phyloP scores from a whole-genome alignment of 2,329 filamentous ascomycete genomes.

The Aspergillus thermomutatus region DNA sequence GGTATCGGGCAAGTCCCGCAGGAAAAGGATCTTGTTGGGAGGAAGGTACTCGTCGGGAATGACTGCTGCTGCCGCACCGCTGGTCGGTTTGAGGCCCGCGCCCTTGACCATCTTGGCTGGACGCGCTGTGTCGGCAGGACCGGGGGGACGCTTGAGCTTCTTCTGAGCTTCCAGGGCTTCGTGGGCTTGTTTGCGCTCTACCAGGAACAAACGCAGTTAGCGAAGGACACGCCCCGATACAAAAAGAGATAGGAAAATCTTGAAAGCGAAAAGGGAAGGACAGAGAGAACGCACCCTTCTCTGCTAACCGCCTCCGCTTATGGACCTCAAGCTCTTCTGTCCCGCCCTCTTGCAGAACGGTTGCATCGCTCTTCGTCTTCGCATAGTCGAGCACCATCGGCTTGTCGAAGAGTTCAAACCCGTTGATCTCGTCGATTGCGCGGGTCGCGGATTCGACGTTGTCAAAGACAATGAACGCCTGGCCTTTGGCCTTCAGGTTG shows the following conservation, averaged over 20 bases:
- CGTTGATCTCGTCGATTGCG: constrained; percentile 85
- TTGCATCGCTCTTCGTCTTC: constrained; percentile 80
- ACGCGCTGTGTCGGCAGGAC: constrained; percentile 49
- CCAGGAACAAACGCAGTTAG: neutral
- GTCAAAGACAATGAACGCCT: constrained; percentile 93
- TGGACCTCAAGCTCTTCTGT: constrained; percentile 82
- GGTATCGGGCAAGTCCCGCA: constrained; percentile 87
- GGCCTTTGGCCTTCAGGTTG: constrained; percentile 87
- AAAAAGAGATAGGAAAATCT: constrained; percentile 3
- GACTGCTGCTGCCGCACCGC: constrained; percentile 63
- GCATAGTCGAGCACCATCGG: constrained; percentile 82
- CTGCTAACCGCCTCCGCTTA: constrained; percentile 76
- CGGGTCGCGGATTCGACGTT: constrained; percentile 70
- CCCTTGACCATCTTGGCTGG: constrained; percentile 69
- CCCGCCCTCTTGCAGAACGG: constrained; percentile 69
- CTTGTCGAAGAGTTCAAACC: constrained; percentile 90
- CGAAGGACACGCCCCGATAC: neutral
- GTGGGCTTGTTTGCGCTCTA: constrained; percentile 74
- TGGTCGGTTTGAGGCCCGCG: constrained; percentile 72
- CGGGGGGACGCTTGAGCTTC: constrained; percentile 64
- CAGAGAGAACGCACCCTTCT: constrained; percentile 66
- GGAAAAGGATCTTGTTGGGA: constrained; percentile 93
- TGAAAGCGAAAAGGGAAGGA: constrained; percentile 5
- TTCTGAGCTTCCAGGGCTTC: constrained; percentile 77
- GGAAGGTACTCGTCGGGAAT: constrained; percentile 97